Evolutionary conservation across 441 rosid genomes (phyloP).

Genomic region (Pelargonium australe): DNA sequence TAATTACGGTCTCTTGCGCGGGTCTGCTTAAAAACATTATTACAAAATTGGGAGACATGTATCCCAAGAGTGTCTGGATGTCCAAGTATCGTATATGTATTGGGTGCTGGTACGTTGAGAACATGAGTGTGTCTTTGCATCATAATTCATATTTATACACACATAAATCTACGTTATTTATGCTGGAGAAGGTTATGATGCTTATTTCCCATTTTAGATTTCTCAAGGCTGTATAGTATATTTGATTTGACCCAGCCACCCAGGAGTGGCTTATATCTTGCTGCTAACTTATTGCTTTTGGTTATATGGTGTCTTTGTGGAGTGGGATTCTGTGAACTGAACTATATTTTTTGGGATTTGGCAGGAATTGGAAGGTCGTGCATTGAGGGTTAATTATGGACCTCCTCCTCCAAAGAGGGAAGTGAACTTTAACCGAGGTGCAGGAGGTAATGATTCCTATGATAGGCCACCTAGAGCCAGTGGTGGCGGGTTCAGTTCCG

Average conservation of each 20-base stretch:
- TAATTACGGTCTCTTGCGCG: too few relatives aligned
- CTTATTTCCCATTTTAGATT: too few relatives aligned
- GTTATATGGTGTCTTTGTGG: neutral
- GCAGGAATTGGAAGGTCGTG: constrained; percentile 27
- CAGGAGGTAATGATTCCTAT: constrained; percentile 7
- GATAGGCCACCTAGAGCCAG: neutral
- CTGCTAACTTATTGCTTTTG: neutral
- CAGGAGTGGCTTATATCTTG: neutral
- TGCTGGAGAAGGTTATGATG: too few relatives aligned
- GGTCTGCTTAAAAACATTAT: too few relatives aligned
- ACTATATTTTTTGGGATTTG: constrained; percentile 5
- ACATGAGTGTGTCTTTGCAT: too few relatives aligned
- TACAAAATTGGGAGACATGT: too few relatives aligned
- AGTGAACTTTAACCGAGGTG: constrained; percentile 1
- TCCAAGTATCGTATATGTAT: too few relatives aligned
- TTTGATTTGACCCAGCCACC: too few relatives aligned
- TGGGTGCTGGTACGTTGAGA: too few relatives aligned
- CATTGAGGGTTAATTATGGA: constrained; percentile 27
- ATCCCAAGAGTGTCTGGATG: too few relatives aligned
- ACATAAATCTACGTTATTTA: too few relatives aligned
- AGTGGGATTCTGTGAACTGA: neutral
- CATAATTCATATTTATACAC: too few relatives aligned
- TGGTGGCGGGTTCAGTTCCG: constrained; percentile 20
- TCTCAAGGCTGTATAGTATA: neutral
- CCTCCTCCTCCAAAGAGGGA: constrained; percentile 31